Conservation (phyloP, 2,329 filamentous ascomycete genomes). For the Raffaelea deltoideospora region DNA sequence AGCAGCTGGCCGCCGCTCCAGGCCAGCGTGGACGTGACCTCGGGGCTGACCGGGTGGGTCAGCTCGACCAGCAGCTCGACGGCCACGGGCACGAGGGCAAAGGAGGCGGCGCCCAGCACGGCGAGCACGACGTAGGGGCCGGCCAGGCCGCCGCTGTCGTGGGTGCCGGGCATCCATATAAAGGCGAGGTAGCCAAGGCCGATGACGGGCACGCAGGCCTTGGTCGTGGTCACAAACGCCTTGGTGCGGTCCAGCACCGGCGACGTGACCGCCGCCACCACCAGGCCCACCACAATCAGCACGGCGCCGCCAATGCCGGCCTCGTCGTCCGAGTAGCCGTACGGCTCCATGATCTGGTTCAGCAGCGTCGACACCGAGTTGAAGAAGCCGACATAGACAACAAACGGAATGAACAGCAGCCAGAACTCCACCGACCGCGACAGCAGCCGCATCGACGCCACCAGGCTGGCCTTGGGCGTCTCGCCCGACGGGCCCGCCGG, state of each 20-base stretch:
- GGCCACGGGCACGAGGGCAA: constrained; percentile 67
- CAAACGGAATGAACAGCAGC: constrained; percentile 68
- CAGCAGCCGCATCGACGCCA: constrained; percentile 37
- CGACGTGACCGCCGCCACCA: constrained; percentile 58
- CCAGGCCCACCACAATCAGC: constrained; percentile 76
- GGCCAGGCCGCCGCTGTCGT: constrained; percentile 29
- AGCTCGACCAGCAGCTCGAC: constrained; percentile 81
- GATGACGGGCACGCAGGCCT: constrained; percentile 59
- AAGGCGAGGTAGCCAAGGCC: constrained; percentile 61
- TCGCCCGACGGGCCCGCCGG: constrained; percentile 56
- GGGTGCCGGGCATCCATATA: constrained; percentile 61
- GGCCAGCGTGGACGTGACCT: constrained; percentile 67
- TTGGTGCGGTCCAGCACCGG: constrained; percentile 80
- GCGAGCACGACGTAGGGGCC: constrained; percentile 64
- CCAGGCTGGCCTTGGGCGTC: constrained; percentile 37
- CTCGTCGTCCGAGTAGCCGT: constrained; percentile 69
- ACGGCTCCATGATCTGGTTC: constrained; percentile 79
- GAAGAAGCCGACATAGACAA: constrained; percentile 81
- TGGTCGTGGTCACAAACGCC: constrained; percentile 58
- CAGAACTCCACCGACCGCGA: constrained; percentile 55
- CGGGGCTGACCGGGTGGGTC: constrained; percentile 73
- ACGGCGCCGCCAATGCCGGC: constrained; percentile 83
- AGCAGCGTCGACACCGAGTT: constrained; percentile 79
- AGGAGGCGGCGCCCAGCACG: constrained; percentile 64
- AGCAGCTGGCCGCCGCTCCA: constrained; percentile 81